Conservation (phyloP, 2,329 filamentous ascomycete species). For the Penicillium crustosum region DNA sequence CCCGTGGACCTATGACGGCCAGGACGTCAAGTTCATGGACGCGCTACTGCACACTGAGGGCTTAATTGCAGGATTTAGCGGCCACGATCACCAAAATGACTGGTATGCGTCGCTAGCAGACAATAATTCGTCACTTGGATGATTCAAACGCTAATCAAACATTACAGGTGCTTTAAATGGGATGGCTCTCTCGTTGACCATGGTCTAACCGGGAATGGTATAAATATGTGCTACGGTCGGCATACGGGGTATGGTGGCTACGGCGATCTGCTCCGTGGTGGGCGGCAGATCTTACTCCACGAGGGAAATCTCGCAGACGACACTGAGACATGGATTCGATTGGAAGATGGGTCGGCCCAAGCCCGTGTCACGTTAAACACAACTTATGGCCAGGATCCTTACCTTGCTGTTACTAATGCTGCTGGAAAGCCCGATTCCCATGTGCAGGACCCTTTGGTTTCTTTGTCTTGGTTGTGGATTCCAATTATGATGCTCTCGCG, state of each 20-base stretch:
- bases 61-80: constrained; percentile 60
- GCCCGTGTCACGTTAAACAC: constrained; percentile 57
- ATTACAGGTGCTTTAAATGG: constrained; percentile 43
- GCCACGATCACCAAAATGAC: constrained; percentile 65
- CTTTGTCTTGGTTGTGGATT: constrained; percentile 6
- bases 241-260: constrained; percentile 71
- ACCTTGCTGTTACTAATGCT: not conserved
- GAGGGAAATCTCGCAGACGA: constrained; percentile 46
- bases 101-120: constrained; percentile 50
- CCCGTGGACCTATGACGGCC: constrained; percentile 16
- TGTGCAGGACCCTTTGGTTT: not conserved
- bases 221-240: constrained; percentile 59
- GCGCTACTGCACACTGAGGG: constrained; percentile 57
- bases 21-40: constrained; percentile 64
- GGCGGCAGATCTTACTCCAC: constrained; percentile 55
- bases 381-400: constrained; percentile 56
- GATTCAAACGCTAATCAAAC: not conserved
- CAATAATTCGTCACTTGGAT: not conserved
- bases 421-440: not conserved
- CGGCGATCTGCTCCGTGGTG: constrained; percentile 62
- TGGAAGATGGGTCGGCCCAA: constrained; percentile 56
- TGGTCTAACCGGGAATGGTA: constrained; percentile 43
- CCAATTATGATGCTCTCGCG: constrained; percentile 5
- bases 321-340: constrained; percentile 61
- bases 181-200: constrained; percentile 26